Evolutionary conservation across 768 basidiomycete genomes (phyloP), one percentile per base, ranked within the genome.

Genomic region (Lentinus brumalis): DNA sequence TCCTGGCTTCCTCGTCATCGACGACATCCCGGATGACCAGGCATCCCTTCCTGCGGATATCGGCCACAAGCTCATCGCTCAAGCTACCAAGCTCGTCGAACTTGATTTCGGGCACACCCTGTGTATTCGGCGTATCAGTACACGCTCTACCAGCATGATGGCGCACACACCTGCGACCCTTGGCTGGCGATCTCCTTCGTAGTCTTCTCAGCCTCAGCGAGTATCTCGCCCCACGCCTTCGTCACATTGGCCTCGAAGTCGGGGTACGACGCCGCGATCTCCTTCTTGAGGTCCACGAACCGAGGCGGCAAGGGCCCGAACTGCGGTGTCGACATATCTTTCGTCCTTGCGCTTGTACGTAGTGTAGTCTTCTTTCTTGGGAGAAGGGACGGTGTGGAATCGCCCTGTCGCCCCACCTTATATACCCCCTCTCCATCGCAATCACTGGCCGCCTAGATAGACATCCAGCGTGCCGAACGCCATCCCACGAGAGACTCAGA

Each of bases 1-100:
- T 69, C 11, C 78, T 66, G 0, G 86, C 88, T 49, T 85, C 80
- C 15, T 73, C 74, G 56, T 83, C 79, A 38, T 83, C 78, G 4
- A 89, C 86, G 8, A 90, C 80, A 62, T 83, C 79, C 32, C 74
- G 79, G 59, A 90, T 85, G 32, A 90, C 81, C 38, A 91, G 79
- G 18, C 80, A 80, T 16, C 89, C 88, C 58, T 76, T 77, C 46
- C 79, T 73, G 67, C 76, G 83, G 62, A 90, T 83, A 53, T 69
- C 75, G 2, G 78, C 77, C 7, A 87, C 60, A 35, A 81, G 73
- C 18, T 83, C 82, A 0, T 67, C 57, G 46, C 76, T 74, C 44
- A 90, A 71, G 21, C 69, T 79, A 5, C 77, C 69, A 15, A 91
- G 73, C 47, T 86, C 81, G 4, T 76, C 67, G 67, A 87, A 87